Conservation (phyloP, 768 basidiomycete genomes). For the Rubroboletus pulcherrimus region DNA sequence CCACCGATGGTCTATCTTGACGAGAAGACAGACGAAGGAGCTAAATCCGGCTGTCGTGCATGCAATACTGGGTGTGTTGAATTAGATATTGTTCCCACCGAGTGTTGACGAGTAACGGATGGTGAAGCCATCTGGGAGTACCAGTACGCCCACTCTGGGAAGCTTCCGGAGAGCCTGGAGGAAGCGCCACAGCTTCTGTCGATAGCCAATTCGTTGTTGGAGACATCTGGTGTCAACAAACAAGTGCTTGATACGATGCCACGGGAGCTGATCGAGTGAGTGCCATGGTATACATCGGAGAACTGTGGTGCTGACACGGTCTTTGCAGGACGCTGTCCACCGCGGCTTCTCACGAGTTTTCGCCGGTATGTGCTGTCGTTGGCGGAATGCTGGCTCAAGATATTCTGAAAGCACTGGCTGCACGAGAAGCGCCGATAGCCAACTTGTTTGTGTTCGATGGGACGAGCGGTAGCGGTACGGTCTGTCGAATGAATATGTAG, state of each 20-base stretch:
- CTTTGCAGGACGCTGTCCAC: slow-evolving; percentile 57
- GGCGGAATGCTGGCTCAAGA: slow-evolving; percentile 96
- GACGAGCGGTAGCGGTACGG: slow-evolving; percentile 69
- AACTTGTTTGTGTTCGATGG: slow-evolving; percentile 93
- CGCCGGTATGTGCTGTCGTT: slow-evolving; percentile 90
- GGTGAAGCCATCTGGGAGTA: slow-evolving; percentile 78
- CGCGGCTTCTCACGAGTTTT: slow-evolving; percentile 81
- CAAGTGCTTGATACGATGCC: slow-evolving; percentile 59
- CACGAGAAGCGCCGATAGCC: slow-evolving; percentile 87
- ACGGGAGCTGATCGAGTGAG: slow-evolving; percentile 57
- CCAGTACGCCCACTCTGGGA: slow-evolving; percentile 53
- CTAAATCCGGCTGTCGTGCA: slow-evolving; percentile 75
- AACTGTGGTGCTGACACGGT: slow-evolving; percentile 7
- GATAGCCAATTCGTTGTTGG: slow-evolving; percentile 61
- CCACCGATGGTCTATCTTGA: slow-evolving; percentile 66
- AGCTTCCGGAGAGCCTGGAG: slow-evolving; percentile 50
- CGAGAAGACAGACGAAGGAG: slow-evolving; percentile 75
- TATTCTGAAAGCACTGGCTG: slow-evolving; percentile 85
- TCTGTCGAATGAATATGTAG: slow-evolving; percentile 50
- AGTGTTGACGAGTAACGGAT: slow-evolving; percentile 13
- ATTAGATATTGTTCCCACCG: neutral
- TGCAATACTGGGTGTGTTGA: slow-evolving; percentile 59
- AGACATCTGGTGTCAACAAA: slow-evolving; percentile 64
- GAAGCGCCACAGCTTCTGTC: slow-evolving; percentile 54
- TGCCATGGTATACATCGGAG: neutral